Conservation (phyloP, 2,329 filamentous ascomycete species). For the Lizonia empirigonia region DNA sequence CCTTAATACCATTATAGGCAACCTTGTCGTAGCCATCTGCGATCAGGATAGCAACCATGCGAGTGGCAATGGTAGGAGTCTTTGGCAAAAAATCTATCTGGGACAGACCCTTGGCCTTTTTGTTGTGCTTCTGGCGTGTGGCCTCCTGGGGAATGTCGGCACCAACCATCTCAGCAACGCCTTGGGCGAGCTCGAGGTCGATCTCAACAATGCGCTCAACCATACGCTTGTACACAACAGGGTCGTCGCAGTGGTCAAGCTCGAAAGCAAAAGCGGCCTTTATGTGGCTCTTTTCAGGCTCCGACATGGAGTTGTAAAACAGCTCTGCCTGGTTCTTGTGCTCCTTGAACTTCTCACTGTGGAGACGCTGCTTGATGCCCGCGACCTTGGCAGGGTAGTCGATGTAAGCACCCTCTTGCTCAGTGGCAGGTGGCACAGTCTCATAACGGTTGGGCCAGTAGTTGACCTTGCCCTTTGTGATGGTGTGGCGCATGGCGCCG, state of each 20-base stretch:
- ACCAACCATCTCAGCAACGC: constrained; percentile 73
- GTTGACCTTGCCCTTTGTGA: constrained; percentile 74
- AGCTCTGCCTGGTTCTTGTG: constrained; percentile 79
- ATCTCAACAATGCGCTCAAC: constrained; percentile 73
- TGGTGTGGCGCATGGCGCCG: constrained; percentile 73
- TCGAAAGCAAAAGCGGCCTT: constrained; percentile 69
- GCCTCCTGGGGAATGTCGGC: constrained; percentile 62
- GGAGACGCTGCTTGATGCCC: constrained; percentile 72
- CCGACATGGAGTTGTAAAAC: constrained; percentile 78
- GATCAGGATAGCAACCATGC: constrained; percentile 75
- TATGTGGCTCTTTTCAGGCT: constrained; percentile 69
- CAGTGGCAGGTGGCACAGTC: constrained; percentile 65
- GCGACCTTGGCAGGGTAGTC: constrained; percentile 69
- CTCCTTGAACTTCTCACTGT: constrained; percentile 76
- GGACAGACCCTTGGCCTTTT: constrained; percentile 69
- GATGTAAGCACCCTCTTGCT: constrained; percentile 68
- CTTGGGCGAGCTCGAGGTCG: constrained; percentile 70
- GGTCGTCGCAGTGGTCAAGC: constrained; percentile 81
- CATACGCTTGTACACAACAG: constrained; percentile 74
- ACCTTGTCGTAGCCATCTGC: constrained; percentile 75
- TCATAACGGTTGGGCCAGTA: constrained; percentile 79
- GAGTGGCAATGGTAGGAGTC: constrained; percentile 70
- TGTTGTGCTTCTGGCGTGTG: constrained; percentile 66
- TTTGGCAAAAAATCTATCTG: constrained; percentile 70
- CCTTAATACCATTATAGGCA: constrained; percentile 69